A percentile compares a stretch with the other conserved stretches of the same genome.
phyloP scores from a whole-genome alignment of 371 early-diverging fungal species.

The Furculomyces boomerangus region DNA sequence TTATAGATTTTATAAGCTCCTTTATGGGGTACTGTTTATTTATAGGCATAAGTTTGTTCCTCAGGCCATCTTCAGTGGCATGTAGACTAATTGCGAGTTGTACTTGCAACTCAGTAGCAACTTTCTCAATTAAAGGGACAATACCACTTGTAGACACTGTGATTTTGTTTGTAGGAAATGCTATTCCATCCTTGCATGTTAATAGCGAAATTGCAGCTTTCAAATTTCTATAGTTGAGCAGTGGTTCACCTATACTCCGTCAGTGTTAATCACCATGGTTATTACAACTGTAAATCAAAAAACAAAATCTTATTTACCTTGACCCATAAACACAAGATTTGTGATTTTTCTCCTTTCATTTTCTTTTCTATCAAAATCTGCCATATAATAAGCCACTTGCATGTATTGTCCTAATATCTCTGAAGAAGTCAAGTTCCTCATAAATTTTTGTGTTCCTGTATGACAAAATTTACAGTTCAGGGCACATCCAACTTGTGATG shows the following conservation, averaged over 20 bases:
- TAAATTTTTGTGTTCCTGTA: slow-evolving; percentile 75
- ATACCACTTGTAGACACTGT: slow-evolving; percentile 85
- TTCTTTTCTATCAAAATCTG: slow-evolving; percentile 29
- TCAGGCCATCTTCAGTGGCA: slow-evolving; percentile 60
- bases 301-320: too few relatives aligned
- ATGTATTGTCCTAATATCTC: slow-evolving; percentile 82
- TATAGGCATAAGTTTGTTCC: slow-evolving; percentile 67
- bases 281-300: too few relatives aligned
- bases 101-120: slow-evolving; percentile 59
- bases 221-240: slow-evolving; percentile 67
- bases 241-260: slow-evolving; percentile 40
- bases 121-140: slow-evolving; percentile 51
- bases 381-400: slow-evolving; percentile 38
- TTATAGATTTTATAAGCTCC: slow-evolving; percentile 48
- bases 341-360: slow-evolving; percentile 31
- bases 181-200: slow-evolving; percentile 48
- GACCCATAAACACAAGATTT: slow-evolving; percentile 86
- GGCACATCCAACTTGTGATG: slow-evolving; percentile 79
- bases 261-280: too few relatives aligned
- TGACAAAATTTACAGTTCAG: slow-evolving; percentile 80
- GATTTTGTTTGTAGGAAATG: slow-evolving; percentile 50
- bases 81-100: slow-evolving; percentile 77
- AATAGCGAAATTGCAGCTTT: slow-evolving; percentile 48
- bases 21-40: slow-evolving; percentile 62
- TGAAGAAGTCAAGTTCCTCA: slow-evolving; percentile 51